Conservation (phyloP, 305 asterid species). For the Stenogyne calaminthoides region DNA sequence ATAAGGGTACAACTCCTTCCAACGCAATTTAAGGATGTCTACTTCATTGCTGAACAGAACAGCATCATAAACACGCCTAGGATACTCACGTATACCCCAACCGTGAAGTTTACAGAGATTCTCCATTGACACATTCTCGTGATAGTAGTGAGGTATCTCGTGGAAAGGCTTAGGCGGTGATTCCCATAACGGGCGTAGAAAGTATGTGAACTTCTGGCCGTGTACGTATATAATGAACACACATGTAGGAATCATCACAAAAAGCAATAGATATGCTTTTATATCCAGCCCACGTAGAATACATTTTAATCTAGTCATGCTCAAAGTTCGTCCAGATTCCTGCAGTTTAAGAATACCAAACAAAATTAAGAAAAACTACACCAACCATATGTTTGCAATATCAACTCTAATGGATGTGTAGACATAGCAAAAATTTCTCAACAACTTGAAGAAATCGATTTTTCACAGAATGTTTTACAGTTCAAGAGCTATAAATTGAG, state of each 20-base stretch:
- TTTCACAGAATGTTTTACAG: neutral
- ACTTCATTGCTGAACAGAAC: constrained; percentile 90
- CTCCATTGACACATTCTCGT: constrained; percentile 88
- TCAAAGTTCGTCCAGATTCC: constrained; percentile 62
- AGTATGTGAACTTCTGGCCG: constrained; percentile 94
- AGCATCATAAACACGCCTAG: constrained; percentile 95
- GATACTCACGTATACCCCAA: constrained; percentile 87
- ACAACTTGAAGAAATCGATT: neutral
- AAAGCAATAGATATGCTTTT: constrained; percentile 57
- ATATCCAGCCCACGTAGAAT: constrained; percentile 80
- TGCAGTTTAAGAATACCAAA: constrained; percentile 39
- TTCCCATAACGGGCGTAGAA: constrained; percentile 93
- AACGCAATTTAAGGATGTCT: constrained; percentile 77
- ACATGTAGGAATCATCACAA: constrained; percentile 67
- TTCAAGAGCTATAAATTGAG: neutral
- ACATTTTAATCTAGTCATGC: constrained; percentile 78
- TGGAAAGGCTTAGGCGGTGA: constrained; percentile 90
- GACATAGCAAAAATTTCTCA: neutral
- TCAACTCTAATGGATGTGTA: neutral
- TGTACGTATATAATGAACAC: constrained; percentile 59
- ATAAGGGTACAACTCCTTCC: constrained; percentile 87
- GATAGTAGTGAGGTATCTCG: constrained; percentile 91
- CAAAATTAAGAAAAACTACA: neutral
- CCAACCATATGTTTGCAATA: neutral
- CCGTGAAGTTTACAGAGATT: constrained; percentile 92